phyloP scores from a whole-genome alignment of 1,284 basidiomycete species.

The Volvariella surrecta region DNA sequence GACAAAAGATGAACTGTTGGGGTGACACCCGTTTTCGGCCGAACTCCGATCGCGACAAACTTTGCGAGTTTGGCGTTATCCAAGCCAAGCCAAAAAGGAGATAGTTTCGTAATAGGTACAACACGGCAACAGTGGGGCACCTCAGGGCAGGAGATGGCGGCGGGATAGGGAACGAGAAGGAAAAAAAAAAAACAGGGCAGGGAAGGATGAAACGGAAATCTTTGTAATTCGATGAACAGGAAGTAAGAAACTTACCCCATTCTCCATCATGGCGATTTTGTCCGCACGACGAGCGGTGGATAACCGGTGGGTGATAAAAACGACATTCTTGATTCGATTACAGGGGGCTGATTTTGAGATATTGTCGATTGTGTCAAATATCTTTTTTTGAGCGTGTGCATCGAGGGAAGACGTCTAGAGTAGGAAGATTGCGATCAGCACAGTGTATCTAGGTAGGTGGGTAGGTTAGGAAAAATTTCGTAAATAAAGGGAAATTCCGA shows the following conservation, averaged over 20 bases:
- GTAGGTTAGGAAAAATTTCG: slow-evolving; percentile 3
- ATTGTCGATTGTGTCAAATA: slow-evolving; percentile 65
- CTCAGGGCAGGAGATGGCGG: slow-evolving; percentile 1
- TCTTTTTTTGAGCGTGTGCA: slow-evolving; percentile 68
- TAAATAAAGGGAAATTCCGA: slow-evolving; percentile 5
- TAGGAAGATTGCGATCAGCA: not conserved
- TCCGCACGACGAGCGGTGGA: slow-evolving; percentile 72
- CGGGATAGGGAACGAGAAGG: not conserved
- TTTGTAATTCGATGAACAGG: slow-evolving; percentile 4
- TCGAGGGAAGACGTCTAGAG: slow-evolving; percentile 73
- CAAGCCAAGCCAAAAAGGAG: no score
- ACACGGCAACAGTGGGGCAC: slow-evolving; percentile 11
- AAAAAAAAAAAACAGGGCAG: no score
- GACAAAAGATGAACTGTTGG: no score
- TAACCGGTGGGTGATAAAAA: slow-evolving; percentile 80
- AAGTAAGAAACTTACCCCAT: slow-evolving; percentile 46
- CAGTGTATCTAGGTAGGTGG: not conserved
- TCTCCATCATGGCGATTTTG: slow-evolving; percentile 81
- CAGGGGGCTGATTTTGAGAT: slow-evolving; percentile 49
- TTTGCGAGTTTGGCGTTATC: no score
- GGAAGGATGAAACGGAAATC: slow-evolving; percentile 7
- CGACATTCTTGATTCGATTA: slow-evolving; percentile 57
- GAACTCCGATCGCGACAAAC: no score
- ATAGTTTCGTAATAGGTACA: not conserved
- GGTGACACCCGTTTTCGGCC: no score